Base-by-base conservation (phyloP, 1,284 basidiomycete species). In the Schizophyllum commune region DNA sequence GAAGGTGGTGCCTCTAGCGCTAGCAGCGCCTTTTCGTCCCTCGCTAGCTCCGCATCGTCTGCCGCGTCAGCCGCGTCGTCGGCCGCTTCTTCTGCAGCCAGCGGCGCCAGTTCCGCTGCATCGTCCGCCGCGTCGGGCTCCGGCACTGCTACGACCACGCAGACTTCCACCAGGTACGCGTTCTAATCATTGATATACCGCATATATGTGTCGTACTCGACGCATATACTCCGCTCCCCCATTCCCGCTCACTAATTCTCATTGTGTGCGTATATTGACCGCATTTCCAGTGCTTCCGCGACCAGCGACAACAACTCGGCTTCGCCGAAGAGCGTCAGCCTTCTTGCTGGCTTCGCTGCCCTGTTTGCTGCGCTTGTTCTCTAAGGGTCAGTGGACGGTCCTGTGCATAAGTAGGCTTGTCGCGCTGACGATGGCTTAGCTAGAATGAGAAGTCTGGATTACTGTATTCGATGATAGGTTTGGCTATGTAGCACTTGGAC, bases 281-380 rank as follows among this genome's bases (percentile, higher is more conserved):
- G 3, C 27, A 27, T 27, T 4, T 27, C 9, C 20, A 55, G 27
- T 13, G 53, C 9, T 19, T 21, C 20, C 53, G 53, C 39, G 13
- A 47, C 53, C 60, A 32, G 15, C 59, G 5, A 58, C 22, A 51
- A 27, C 20, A 64, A 62, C 57, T 55, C 58, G 21, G 63, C 63
- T 17, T 27, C 58, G n/a, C 57, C 63, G 15, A 60, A 60, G 15
- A 56, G 56, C 55, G 61, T 55, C 52, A 64, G 60, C 58, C 27
- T 56, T 52, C 60, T 32, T 39, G 55, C 61, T 51, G 63, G 60
- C 39, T 52, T 64, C 52, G 56, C 59, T 27, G 60, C 62, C 4
- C 47, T 55, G 27, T 52, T 64, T 34, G 56, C 59, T 19, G 60
- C 62, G 8, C 47, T 55, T 6, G 27, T 21, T 15, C 27, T 55